Conservation (phyloP, 495 filamentous ascomycete species). For the Hyaloscypha variabilis region DNA sequence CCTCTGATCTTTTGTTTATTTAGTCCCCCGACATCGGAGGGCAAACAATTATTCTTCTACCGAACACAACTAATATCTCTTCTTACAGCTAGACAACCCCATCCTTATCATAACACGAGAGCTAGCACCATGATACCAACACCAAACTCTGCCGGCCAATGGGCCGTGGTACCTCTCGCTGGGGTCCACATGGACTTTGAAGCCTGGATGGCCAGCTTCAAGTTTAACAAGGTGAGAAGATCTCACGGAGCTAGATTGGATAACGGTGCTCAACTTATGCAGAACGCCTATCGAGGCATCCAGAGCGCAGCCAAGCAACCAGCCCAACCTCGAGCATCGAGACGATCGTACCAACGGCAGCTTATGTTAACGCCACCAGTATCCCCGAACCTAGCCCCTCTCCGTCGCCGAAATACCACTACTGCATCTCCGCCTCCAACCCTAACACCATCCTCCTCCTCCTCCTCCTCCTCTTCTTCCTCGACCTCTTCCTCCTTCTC, state of each 20-base stretch:
- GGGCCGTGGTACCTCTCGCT: neutral
- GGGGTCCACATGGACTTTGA: neutral
- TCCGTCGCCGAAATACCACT: neutral
- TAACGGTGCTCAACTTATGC: neutral
- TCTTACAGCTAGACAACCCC: neutral
- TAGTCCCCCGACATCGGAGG: neutral
- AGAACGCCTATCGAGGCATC: neutral
- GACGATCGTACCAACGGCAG: neutral
- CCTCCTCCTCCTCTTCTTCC: neutral
- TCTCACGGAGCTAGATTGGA: neutral
- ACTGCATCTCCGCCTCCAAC: constrained; percentile 1
- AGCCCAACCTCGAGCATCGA: neutral
- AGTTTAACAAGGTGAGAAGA: neutral
- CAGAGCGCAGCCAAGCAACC: neutral
- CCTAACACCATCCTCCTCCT: neutral
- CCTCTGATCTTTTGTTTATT: neutral
- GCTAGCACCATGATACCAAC: neutral
- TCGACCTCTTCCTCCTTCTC: neutral
- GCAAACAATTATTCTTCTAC: neutral
- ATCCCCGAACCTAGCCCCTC: neutral
- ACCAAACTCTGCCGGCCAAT: neutral
- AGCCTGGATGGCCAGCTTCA: constrained; percentile 1
- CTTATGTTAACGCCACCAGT: neutral
- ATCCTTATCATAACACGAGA: neutral
- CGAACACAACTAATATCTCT: neutral